Base-by-base conservation (phyloP, 345 rosid genomes). In the Salix udensis region DNA sequence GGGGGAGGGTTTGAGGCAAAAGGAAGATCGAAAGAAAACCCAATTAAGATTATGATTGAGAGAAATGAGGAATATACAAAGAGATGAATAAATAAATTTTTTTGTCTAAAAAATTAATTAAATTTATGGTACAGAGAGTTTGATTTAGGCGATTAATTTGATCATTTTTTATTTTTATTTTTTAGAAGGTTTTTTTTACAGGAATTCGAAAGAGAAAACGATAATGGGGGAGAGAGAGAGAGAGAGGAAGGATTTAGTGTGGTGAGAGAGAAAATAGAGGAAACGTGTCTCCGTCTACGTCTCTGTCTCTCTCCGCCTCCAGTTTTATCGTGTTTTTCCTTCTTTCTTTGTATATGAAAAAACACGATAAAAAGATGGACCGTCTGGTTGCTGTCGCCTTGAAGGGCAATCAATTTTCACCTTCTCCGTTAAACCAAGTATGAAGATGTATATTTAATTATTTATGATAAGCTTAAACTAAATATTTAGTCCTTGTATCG, bases 121-220 rank as follows among this genome's bases (percentile, higher is more conserved):
- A 58, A n/a, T 58, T 10, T 58, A 58, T 58, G 64, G 28, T 4
- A 58, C 64, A 58, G 64, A 23, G 28, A 23, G 23, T 58, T n/a
- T 55, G 62, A 55, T 55, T 55, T 55, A 21, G 28, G 62, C 13
- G 18, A 40, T 39, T 10, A 31, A 31, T n/a, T 42, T 37, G 26
- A 68, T 68, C 3, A 18, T 48, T 67, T 39, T 67, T 26, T 61
- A 30, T 61, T 5, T 14, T 15, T 58, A 4, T n/a, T 15, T 53
- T 13, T 23, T 42, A 11, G 46, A 42, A 42, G 46, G 46, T 64
- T 6, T 65, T 6, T 58, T 19, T 58, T 5, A n/a, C 28, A 58
- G 12, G 64, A 23, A 58, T 74, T 71, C 15, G 53, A 52, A 76
- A 77, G 79, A 79, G 68, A 48, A 46, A 7, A 58, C 78, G 85